Conservation (phyloP, 306 rosid species). For the Castanea crenata region DNA sequence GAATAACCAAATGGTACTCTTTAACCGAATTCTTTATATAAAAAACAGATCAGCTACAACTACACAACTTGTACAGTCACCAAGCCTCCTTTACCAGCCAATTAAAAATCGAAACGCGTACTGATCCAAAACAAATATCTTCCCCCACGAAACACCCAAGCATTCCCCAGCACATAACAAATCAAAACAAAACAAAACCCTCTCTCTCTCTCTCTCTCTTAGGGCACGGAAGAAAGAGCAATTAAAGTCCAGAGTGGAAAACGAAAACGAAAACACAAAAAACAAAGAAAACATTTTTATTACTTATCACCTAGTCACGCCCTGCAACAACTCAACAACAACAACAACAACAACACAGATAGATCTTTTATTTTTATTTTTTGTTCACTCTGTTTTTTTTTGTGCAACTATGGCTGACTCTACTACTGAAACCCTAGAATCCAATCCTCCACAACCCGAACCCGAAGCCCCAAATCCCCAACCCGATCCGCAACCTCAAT, state of each 20-base stretch:
- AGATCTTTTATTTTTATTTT: too few species aligned
- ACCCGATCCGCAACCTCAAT: slow-evolving; percentile 40
- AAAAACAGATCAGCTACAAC: too few species aligned
- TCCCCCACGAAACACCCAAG: neutral
- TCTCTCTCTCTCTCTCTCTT: neutral
- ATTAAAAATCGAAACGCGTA: neutral
- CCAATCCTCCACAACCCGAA: slow-evolving; percentile 41
- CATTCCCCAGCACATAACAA: neutral
- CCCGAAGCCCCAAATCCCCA: slow-evolving; percentile 36
- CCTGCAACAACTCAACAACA: too few species aligned
- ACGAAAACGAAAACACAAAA: neutral
- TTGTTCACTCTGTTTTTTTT: too few species aligned
- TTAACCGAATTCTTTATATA: too few species aligned
- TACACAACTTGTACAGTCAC: too few species aligned
- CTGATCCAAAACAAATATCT: neutral
- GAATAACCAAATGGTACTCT: too few species aligned
- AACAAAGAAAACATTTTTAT: too few species aligned
- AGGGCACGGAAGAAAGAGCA: neutral
- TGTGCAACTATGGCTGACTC: slow-evolving; percentile 68
- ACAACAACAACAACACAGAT: too few species aligned
- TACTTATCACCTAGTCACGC: too few species aligned
- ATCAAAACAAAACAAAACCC: neutral
- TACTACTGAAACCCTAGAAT: slow-evolving; percentile 41
- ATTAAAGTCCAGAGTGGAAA: neutral
- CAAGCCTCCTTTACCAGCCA: neutral